Evolutionary conservation across 2,329 filamentous ascomycete species (phyloP).

Genomic region (Annulohypoxylon truncatum): DNA sequence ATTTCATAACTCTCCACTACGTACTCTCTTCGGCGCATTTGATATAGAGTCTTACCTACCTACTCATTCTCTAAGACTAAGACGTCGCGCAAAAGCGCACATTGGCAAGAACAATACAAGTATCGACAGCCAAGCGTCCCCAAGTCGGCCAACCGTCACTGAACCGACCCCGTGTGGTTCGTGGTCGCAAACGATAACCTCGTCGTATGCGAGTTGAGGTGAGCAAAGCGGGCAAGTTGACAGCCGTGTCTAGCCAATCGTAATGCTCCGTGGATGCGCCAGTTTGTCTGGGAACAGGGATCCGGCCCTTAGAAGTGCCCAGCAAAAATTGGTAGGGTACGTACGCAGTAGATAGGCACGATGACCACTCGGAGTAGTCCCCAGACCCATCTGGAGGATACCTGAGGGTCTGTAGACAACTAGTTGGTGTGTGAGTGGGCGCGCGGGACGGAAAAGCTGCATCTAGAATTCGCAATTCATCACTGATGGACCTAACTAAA

Average conservation of each 20-base stretch:
- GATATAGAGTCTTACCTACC: constrained; percentile 11
- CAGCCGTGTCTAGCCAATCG: constrained; percentile 47
- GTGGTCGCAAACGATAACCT: constrained; percentile 46
- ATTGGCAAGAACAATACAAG: constrained; percentile 5
- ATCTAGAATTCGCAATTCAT: constrained; percentile 38
- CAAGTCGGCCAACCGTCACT: constrained; percentile 24
- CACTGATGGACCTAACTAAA: constrained; percentile 15
- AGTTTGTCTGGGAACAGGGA: constrained; percentile 48
- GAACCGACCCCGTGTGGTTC: constrained; percentile 31
- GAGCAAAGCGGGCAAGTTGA: constrained; percentile 48
- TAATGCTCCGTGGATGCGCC: constrained; percentile 44
- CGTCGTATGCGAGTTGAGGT: constrained; percentile 49
- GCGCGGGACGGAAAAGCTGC: constrained; percentile 29
- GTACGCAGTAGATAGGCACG: constrained; percentile 40
- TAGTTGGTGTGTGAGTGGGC: constrained; percentile 33
- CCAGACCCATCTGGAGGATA: constrained; percentile 39
- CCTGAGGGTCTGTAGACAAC: constrained; percentile 33
- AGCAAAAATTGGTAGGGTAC: constrained; percentile 42
- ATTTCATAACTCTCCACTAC: constrained; percentile 10
- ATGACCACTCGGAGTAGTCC: constrained; percentile 41
- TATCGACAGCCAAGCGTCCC: constrained; percentile 41
- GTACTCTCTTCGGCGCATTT: constrained; percentile 27
- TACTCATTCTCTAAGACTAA: neutral
- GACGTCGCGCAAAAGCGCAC: constrained; percentile 29
- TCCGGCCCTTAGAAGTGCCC: constrained; percentile 43